Evolutionary conservation across 2,329 filamentous ascomycete genomes (phyloP), one percentile per base, ranked within the genome.

Genomic region (Microcyclospora pomicola): DNA sequence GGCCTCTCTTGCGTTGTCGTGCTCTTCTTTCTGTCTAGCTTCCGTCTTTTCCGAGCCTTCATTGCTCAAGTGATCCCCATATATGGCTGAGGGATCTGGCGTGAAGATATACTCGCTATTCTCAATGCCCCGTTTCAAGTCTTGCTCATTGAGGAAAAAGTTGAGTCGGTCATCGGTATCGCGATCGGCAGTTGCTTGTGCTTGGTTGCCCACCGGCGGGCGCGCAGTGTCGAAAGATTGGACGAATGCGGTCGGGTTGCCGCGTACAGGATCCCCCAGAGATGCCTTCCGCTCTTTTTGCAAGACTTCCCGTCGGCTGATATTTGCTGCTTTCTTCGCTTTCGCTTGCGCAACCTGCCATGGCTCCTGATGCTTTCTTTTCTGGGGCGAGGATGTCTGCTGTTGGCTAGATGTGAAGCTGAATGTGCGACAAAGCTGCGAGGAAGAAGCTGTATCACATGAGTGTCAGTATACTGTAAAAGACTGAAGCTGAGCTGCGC

Each of bases 321-420:
- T 59, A 56, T 94, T 93, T 48, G 81, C 83, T 9, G 80, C 76
- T 61, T 88, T 93, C 44, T 84, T 79, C 57, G 86, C 83, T 52
- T 81, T 75, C 27, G 83, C 78, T 61, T 92, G 84, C 2, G 80
- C 80, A 61, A 81, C 74, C 42, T 79, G 71, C 57, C 92, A 95
- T 1, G 86, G 86, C 51, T 96, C 85, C 55, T 75, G 73, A 56
- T 80, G 77, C 42, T 72, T 73, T 45, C 73, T 69, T 42, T 73
- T 71, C 57, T 77, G 77, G 62, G 73, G 73, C 48, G 53, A 53
- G 1, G 54, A 56, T 37, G 30, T 31, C 9, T 31, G 30, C 12
- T n/a, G 12, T 5, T 31, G 30, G 14, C 30, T n/a, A 31, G 30
- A n/a, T 31, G 19, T 24, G 19, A 24, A 7, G 19, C 19, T 24